phyloP scores from a whole-genome alignment of 768 basidiomycete species.

The Piloderma croceum region DNA sequence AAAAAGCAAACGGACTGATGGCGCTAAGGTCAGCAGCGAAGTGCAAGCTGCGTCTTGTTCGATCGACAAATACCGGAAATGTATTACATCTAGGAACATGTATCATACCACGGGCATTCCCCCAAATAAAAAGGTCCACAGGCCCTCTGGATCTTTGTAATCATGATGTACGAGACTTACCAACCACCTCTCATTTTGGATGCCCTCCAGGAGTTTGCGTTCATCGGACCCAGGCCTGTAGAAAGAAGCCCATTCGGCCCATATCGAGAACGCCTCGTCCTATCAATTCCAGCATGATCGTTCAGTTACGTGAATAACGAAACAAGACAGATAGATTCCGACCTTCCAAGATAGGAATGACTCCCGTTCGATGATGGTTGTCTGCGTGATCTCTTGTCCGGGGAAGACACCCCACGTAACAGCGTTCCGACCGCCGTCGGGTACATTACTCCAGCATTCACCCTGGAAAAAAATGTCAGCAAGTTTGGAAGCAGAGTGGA shows the following conservation, averaged over 20 bases:
- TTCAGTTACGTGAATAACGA: background rate
- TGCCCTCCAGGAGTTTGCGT: constrained; percentile 62
- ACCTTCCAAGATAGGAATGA: constrained; percentile 98
- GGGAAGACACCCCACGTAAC: constrained; percentile 99
- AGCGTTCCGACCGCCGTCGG: constrained; percentile 77
- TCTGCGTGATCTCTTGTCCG: constrained; percentile 91
- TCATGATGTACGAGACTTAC: constrained; percentile 93
- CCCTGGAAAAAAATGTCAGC: constrained; percentile 44
- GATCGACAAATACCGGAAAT: too few relatives aligned
- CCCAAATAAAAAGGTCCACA: constrained; percentile 81
- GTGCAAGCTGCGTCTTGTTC: too few relatives aligned
- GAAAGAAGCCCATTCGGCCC: constrained; percentile 90
- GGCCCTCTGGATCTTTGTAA: constrained; percentile 67
- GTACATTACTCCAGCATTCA: constrained; percentile 73
- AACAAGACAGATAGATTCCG: constrained; percentile 14
- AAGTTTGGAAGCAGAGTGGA: background rate
- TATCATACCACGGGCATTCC: constrained; percentile 4
- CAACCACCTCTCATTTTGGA: constrained; percentile 78
- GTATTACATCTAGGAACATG: too few relatives aligned
- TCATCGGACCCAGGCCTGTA: constrained; percentile 74
- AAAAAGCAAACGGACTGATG: too few relatives aligned
- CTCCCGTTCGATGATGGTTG: constrained; percentile 92
- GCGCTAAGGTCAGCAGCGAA: too few relatives aligned
- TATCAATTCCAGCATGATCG: constrained; percentile 26
- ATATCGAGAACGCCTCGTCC: constrained; percentile 96